Percentiles rank a stretch among this genome's conserved stretches.
These are phyloP conservation scores for Pyronema omphalodes DNA, from an alignment of 495 filamentous ascomycete species.

Conservation along the genomic window DNA sequence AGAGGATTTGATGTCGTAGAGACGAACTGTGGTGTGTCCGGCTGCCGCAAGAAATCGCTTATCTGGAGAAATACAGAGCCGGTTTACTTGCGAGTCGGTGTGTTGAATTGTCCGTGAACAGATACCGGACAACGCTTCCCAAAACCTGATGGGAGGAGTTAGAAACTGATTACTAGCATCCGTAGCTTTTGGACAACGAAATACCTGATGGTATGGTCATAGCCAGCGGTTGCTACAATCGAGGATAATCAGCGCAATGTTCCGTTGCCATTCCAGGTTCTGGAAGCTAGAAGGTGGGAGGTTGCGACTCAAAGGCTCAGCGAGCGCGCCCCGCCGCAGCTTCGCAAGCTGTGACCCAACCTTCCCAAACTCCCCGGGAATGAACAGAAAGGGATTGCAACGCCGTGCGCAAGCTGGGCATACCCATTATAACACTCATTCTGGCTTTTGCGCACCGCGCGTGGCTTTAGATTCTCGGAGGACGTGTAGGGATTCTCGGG, in stretches of 20 bases:
- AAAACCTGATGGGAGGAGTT: constrained; percentile 44
- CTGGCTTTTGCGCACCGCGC: neutral
- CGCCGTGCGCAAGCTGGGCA: constrained; percentile 1
- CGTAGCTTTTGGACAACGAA: constrained; percentile 13
- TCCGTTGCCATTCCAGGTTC: neutral
- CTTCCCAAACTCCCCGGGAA: neutral
- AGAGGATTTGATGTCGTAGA: constrained; percentile 93
- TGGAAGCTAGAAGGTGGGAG: neutral
- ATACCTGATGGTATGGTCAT: constrained; percentile 97
- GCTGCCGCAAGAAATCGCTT: constrained; percentile 91
- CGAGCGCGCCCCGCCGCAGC: neutral
- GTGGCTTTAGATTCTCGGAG: neutral
- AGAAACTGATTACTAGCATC: neutral
- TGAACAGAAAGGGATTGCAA: neutral
- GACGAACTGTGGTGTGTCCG: constrained; percentile 83
- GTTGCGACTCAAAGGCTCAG: neutral
- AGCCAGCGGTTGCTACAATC: constrained; percentile 48
- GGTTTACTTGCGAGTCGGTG: constrained; percentile 93
- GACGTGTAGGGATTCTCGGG: neutral
- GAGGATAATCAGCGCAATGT: neutral
- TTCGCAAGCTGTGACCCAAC: neutral
- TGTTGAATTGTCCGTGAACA: constrained; percentile 96
- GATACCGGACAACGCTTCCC: constrained; percentile 94
- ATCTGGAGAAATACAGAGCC: constrained; percentile 93
- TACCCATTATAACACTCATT: constrained; percentile 24